Evolutionary conservation across 164 flowering plant species (phyloP), one percentile per base, ranked within the genome.

Genomic region (Brasenia schreberi): DNA sequence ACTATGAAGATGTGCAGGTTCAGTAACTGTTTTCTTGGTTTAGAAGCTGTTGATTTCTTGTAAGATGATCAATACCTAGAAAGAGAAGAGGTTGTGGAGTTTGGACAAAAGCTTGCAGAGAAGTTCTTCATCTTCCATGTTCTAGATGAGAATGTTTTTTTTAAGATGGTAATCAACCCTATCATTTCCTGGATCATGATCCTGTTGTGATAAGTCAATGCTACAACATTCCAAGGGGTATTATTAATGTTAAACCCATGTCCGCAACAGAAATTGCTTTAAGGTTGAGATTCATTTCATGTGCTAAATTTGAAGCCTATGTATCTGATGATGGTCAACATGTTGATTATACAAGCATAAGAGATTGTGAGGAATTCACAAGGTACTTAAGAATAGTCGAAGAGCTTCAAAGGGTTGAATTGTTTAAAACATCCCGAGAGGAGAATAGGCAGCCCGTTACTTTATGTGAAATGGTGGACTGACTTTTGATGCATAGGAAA

Each of bases 291-390:
- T 81, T 83, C 73, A 71, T 92, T 73, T 76, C 74, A 7, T 80
- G 71, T 64, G 96, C 87, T 59, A 89, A 87, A 59, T 78, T 81
- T 65, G 94, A 92, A 76, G 90, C 94, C 49, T 89, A 89, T 76
- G 71, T 83, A 43, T 85, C 96, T 18, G 84, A 77, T 68, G 94
- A 86, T 82, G 89, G 97, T 70, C 80, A 72, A 68, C 94, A 84
- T 76, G 87, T 91, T 61, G 96, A 89, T 65, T 91, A 91, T 71
- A 83, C 81, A 77, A 86, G 82, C 67, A 86, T 91, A 68, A 87
- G 83, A 68, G 83, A 87, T 43, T 87, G 90, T 74, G 97, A 91
- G 81, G 97, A 91, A 77, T 91, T 87, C 76, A 88, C 89, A 65
- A 89, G 97, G 81, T 92, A 89, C 69, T 71, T 87, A 81, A 86